A percentile compares a stretch with the other conserved stretches of the same genome.
Conservation (phyloP, 345 rosid genomes). For the Pelargonium nanum region DNA sequence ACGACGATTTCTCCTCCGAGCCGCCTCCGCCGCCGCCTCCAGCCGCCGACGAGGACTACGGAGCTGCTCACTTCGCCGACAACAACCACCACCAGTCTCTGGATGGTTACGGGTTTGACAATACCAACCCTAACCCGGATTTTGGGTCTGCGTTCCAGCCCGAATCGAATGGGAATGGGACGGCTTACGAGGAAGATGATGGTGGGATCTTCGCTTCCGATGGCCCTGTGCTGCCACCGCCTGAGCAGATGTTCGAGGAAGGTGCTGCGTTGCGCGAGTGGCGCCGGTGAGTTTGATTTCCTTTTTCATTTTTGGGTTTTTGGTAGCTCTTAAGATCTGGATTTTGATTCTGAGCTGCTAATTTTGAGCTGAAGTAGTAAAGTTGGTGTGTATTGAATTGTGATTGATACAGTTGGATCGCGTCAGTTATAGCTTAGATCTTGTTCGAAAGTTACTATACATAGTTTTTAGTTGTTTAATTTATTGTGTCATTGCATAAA, state of each 20-base stretch:
- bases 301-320: background rate
- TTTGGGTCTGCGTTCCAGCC: background rate
- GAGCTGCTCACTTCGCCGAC: background rate
- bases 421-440: too few species aligned
- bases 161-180: constrained; percentile 5
- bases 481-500: too few species aligned
- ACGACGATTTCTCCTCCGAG: constrained; percentile 3
- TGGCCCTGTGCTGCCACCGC: constrained; percentile 20
- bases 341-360: background rate
- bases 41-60: background rate
- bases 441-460: too few species aligned
- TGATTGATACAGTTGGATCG: too few species aligned
- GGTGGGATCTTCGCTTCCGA: constrained; percentile 14
- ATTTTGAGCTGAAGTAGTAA: background rate
- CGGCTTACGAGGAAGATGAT: constrained; percentile 2
- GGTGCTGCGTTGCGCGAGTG: constrained; percentile 16
- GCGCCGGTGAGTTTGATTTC: constrained; percentile 15
- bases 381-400: background rate
- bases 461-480: too few species aligned
- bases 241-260: constrained; percentile 16
- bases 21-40: background rate
- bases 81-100: background rate
- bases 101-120: background rate
- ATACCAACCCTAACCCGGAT: background rate
- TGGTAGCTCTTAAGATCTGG: background rate